Conservation (phyloP, 108 stramenopile genomes). For the Nitzschia sp. region DNA sequence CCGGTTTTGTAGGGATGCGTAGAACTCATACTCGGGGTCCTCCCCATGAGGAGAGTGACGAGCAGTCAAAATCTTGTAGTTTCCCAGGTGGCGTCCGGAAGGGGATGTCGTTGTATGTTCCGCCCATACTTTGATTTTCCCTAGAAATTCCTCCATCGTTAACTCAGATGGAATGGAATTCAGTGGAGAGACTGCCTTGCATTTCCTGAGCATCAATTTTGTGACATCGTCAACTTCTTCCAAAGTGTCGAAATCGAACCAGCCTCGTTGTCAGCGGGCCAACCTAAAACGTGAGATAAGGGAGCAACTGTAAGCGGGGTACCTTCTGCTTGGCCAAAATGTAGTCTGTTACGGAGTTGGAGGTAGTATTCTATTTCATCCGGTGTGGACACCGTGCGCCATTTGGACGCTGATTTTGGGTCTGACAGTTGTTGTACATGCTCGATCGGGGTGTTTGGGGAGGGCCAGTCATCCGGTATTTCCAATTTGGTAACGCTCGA, state of each 20-base stretch:
- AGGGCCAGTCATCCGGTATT: too few relatives aligned
- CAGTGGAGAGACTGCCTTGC: background rate
- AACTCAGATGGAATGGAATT: background rate
- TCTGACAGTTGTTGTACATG: too few relatives aligned
- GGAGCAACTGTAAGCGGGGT: background rate
- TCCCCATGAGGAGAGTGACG: background rate
- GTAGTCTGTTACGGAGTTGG: background rate
- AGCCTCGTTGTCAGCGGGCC: background rate
- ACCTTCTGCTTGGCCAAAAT: constrained; percentile 1
- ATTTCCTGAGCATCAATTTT: background rate
- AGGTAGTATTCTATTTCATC: constrained; percentile 5
- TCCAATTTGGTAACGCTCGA: too few relatives aligned
- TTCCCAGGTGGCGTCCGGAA: background rate
- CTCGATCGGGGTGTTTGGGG: too few relatives aligned
- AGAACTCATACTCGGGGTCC: background rate
- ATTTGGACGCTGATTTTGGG: background rate
- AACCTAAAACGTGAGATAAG: background rate
- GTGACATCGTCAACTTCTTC: background rate
- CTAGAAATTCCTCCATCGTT: background rate
- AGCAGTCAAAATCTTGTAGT: too few relatives aligned
- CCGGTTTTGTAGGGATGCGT: background rate
- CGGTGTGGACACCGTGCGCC: background rate
- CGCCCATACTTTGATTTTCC: background rate
- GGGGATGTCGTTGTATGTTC: background rate
- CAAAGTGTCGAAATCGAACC: background rate